Conservation (phyloP, 2,329 filamentous ascomycete genomes). For the Sporothrix schenckii region DNA sequence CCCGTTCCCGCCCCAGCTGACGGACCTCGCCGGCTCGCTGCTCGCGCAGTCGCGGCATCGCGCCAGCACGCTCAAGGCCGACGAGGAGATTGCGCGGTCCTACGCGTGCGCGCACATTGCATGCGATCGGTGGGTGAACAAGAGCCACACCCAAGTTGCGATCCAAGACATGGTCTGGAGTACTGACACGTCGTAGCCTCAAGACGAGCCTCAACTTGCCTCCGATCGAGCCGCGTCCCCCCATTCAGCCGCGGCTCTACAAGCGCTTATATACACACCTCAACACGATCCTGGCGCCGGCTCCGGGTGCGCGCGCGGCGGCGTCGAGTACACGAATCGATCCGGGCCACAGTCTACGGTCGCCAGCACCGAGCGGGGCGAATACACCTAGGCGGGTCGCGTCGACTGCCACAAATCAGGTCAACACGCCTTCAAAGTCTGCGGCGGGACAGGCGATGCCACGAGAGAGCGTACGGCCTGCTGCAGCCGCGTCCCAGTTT, state of each 20-base stretch:
- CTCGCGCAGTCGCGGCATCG: constrained; percentile 79
- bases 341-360: constrained; percentile 41
- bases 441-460: constrained; percentile 39
- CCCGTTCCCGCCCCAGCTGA: constrained; percentile 67
- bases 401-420: constrained; percentile 35
- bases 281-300: constrained; percentile 64
- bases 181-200: constrained; percentile 55
- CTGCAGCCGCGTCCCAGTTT: constrained; percentile 17
- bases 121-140: constrained; percentile 68
- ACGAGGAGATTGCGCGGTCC: constrained; percentile 83
- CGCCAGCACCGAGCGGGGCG: constrained; percentile 34
- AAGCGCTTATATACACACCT: constrained; percentile 81
- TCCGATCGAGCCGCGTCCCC: constrained; percentile 72
- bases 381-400: neutral
- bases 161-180: too few relatives aligned
- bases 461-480: constrained; percentile 37
- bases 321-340: constrained; percentile 38
- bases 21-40: constrained; percentile 71
- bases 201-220: constrained; percentile 78
- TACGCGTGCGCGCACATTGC: constrained; percentile 89
- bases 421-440: neutral
- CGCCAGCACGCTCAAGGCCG: constrained; percentile 75
- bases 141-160: too few relatives aligned
- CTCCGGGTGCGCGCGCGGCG: constrained; percentile 41
- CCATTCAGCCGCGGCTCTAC: constrained; percentile 78